Evolutionary conservation across 2,329 filamentous ascomycete species (phyloP).

Genomic region (Malbranchea cinnamomea): DNA sequence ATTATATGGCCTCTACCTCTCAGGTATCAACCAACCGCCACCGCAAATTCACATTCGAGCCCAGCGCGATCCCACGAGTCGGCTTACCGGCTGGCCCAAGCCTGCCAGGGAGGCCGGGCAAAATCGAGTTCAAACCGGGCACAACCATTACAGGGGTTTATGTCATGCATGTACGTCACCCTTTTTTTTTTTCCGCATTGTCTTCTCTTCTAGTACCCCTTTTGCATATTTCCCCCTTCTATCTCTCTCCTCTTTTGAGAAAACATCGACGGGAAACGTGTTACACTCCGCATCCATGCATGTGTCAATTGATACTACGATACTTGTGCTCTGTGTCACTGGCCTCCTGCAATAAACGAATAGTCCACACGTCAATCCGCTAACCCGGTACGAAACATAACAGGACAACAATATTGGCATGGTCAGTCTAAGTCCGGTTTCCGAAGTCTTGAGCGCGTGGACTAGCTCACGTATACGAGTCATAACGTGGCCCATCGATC

Average conservation of each 20-base stretch:
- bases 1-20: too few species aligned
- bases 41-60: conserved; percentile 11
- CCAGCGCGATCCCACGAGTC: conserved; percentile 10
- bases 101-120: conserved; percentile 6
- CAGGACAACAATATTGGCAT: too few species aligned
- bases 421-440: too few species aligned
- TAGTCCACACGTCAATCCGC: background rate
- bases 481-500: too few species aligned
- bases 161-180: conserved; percentile 11
- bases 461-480: too few species aligned
- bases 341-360: background rate
- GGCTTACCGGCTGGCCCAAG: conserved; percentile 7
- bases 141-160: conserved; percentile 13
- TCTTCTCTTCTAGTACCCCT: background rate
- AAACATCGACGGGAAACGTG: too few species aligned
- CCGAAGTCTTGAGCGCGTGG: too few species aligned
- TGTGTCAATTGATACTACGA: too few species aligned
- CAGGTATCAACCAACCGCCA: conserved; percentile 11
- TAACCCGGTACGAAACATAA: background rate
- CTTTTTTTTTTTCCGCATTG: background rate
- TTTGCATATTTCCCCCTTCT: background rate
- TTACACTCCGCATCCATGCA: too few species aligned
- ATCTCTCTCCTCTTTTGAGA: background rate
- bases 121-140: conserved; percentile 7
- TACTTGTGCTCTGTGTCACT: too few species aligned